Conservation (phyloP, 2,329 filamentous ascomycete species). For the Trichophyton benhamiae region DNA sequence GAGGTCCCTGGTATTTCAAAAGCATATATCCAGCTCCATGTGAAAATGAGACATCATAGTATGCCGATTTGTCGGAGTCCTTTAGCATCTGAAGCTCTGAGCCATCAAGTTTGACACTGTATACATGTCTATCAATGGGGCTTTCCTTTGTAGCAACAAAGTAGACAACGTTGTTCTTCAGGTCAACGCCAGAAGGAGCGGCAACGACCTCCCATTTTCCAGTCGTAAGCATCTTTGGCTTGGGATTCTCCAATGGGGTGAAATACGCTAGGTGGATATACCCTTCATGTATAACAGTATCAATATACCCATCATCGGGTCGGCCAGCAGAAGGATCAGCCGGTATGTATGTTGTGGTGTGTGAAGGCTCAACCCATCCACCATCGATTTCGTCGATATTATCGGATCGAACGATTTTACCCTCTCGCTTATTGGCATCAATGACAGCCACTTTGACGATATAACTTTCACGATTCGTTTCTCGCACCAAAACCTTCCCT, state of each 20-base stretch:
- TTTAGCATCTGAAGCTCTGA: conserved; percentile 61
- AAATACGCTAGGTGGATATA: conserved; percentile 93
- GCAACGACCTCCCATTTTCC: conserved; percentile 86
- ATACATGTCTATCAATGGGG: conserved; percentile 81
- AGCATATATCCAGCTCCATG: conserved; percentile 67
- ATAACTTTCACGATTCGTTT: conserved; percentile 90
- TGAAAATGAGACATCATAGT: conserved; percentile 76
- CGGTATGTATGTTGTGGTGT: conserved; percentile 74
- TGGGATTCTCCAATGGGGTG: conserved; percentile 66
- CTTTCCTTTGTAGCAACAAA: conserved; percentile 78
- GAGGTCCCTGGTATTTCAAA: conserved; percentile 72
- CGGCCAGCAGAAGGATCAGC: conserved; percentile 66
- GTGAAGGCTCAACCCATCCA: conserved; percentile 92
- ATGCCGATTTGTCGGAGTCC: conserved; percentile 59
- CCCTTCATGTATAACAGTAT: conserved; percentile 73
- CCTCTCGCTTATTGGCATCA: conserved; percentile 60
- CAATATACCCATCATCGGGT: conserved; percentile 77
- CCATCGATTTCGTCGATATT: conserved; percentile 79
- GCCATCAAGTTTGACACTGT: conserved; percentile 76
- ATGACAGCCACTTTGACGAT: conserved; percentile 77
- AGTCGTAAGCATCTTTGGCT: conserved; percentile 75
- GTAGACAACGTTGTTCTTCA: conserved; percentile 78
- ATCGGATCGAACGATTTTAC: conserved; percentile 64
- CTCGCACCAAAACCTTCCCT: conserved; percentile 69
- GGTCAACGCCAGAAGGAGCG: conserved; percentile 71